These are phyloP conservation scores for Cyberlindnera sargentensis DNA, from an alignment of 805 yeast genomes.

Conservation along the genomic window DNA sequence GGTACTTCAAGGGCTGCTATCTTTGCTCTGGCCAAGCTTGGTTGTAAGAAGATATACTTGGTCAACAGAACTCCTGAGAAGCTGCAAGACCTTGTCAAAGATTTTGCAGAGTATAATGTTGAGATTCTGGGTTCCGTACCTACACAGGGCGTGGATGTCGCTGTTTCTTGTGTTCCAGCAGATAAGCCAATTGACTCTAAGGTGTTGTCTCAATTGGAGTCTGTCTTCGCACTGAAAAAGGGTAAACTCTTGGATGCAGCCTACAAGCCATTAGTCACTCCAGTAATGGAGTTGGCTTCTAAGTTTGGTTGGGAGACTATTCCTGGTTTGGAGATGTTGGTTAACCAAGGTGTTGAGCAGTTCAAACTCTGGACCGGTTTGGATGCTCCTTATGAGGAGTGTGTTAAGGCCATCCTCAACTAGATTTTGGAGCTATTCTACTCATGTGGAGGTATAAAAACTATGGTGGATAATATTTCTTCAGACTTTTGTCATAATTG, in stretches of 20 bases:
- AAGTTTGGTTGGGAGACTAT: constrained; percentile 70
- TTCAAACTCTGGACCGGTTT: constrained; percentile 70
- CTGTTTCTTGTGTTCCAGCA: constrained; percentile 81
- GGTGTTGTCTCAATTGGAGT: constrained; percentile 42
- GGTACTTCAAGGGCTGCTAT: constrained; percentile 96
- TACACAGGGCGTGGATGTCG: constrained; percentile 41
- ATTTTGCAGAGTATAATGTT: constrained; percentile 54
- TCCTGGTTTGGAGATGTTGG: constrained; percentile 88
- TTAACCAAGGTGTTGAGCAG: constrained; percentile 89
- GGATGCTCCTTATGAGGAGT: constrained; percentile 53
- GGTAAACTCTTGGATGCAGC: constrained; percentile 77
- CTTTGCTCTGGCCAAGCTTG: constrained; percentile 73
- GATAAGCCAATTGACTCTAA: constrained; percentile 56
- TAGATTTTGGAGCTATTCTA: neutral
- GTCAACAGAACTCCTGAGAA: constrained; percentile 74
- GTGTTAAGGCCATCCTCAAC: constrained; percentile 49
- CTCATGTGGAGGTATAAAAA: neutral
- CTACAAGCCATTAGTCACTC: constrained; percentile 84
- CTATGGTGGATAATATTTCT: neutral
- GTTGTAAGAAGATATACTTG: constrained; percentile 70
- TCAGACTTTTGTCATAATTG: constrained; percentile 3
- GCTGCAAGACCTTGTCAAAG: constrained; percentile 46
- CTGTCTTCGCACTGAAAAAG: constrained; percentile 36
- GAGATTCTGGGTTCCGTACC: constrained; percentile 43
- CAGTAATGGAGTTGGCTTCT: constrained; percentile 73